Evolutionary conservation across 2,329 filamentous ascomycete species (phyloP).

Genomic region (Hymenoscyphus infarciens): DNA sequence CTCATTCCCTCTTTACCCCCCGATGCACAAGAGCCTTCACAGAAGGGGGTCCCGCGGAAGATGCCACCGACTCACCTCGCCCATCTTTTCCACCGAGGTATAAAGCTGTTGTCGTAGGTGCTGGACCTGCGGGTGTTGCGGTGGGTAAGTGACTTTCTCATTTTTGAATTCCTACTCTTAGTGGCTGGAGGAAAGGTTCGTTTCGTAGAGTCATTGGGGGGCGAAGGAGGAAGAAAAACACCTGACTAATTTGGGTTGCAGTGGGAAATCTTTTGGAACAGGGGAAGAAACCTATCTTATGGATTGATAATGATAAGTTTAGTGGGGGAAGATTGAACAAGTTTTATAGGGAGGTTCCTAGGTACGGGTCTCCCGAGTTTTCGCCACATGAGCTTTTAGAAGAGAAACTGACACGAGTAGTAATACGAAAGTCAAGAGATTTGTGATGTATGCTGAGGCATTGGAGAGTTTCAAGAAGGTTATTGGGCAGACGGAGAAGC

Average conservation of each 20-base stretch:
- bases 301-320: conserved; percentile 55
- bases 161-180: too few relatives aligned
- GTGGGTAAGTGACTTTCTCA: conserved; percentile 19
- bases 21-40: conserved; percentile 8
- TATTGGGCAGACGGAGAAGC: conserved; percentile 42
- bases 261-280: conserved; percentile 60
- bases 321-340: conserved; percentile 49
- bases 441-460: conserved; percentile 54
- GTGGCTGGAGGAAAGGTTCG: too few relatives aligned
- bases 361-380: conserved; percentile 25
- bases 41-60: not conserved
- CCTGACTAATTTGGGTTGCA: conserved; percentile 19
- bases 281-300: conserved; percentile 48
- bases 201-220: too few relatives aligned
- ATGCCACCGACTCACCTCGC: not conserved
- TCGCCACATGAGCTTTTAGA: conserved; percentile 18
- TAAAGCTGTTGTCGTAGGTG: conserved; percentile 55
- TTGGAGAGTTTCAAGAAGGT: conserved; percentile 51
- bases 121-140: conserved; percentile 56
- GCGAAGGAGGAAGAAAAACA: too few relatives aligned
- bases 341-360: conserved; percentile 58
- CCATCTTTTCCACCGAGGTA: conserved; percentile 33
- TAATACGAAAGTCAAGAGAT: conserved; percentile 60
- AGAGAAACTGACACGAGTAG: conserved; percentile 26
- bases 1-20: not conserved